phyloP scores from a whole-genome alignment of 1,139 yeast genomes.

The Candida tropicalis region DNA sequence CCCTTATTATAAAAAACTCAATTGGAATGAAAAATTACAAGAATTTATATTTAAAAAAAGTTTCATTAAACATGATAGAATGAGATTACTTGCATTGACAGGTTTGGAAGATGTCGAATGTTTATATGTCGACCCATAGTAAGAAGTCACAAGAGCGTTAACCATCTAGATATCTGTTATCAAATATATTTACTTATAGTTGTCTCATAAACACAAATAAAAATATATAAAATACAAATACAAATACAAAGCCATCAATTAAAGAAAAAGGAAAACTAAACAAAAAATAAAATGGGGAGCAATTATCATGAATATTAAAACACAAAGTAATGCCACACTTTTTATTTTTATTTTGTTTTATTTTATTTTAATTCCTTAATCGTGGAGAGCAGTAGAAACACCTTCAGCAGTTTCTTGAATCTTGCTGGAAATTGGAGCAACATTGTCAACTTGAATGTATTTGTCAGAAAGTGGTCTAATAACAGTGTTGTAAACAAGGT shows the following conservation, averaged over 20 bases:
- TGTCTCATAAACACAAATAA: constrained; percentile 1
- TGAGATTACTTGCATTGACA: constrained; percentile 14
- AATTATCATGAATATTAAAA: background rate
- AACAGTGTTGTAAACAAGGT: constrained; percentile 60
- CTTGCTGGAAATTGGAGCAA: constrained; percentile 29
- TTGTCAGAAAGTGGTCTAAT: constrained; percentile 75
- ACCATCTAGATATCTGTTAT: background rate
- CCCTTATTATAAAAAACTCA: constrained; percentile 11
- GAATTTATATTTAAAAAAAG: constrained; percentile 11
- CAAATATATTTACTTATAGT: background rate
- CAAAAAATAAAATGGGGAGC: too few species aligned
- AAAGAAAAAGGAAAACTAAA: background rate
- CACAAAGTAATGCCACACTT: background rate
- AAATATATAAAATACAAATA: constrained; percentile 2
- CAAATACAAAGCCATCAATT: background rate
- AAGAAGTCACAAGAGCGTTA: background rate
- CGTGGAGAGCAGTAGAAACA: constrained; percentile 33
- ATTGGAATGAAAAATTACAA: constrained; percentile 12
- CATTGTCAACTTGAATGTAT: constrained; percentile 40
- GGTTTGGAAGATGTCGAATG: constrained; percentile 20
- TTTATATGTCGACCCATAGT: constrained; percentile 7
- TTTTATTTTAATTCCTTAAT: too few species aligned
- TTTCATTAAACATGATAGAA: constrained; percentile 3
- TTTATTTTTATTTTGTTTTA: too few species aligned
- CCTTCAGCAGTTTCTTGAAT: constrained; percentile 53